phyloP scores from a whole-genome alignment of 495 filamentous ascomycete species.

The Cetradonia linearis region DNA sequence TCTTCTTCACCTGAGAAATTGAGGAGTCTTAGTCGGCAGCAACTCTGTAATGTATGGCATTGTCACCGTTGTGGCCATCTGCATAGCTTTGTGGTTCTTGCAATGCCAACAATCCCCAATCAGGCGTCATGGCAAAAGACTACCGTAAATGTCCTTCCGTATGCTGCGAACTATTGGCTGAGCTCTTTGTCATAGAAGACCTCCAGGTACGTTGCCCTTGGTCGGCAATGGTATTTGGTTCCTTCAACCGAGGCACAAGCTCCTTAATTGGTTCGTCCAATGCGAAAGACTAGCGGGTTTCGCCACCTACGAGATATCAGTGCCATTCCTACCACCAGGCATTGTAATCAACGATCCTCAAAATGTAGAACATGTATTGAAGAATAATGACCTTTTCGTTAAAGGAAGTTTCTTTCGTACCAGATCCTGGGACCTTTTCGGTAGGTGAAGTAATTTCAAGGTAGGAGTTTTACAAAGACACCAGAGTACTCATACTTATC shows the following conservation, averaged over 20 bases:
- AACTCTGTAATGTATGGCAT: conserved; percentile 19
- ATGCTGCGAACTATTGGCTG: not conserved
- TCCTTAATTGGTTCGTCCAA: conserved; percentile 50
- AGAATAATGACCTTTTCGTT: conserved; percentile 45
- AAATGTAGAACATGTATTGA: conserved; percentile 50
- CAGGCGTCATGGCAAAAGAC: conserved; percentile 21
- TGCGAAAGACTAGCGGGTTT: conserved; percentile 44
- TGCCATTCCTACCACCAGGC: conserved; percentile 47
- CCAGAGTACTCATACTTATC: conserved; percentile 3
- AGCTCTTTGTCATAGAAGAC: conserved; percentile 27
- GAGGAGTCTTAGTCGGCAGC: not conserved
- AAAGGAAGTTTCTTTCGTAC: conserved; percentile 49
- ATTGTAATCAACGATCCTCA: conserved; percentile 49
- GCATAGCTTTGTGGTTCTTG: conserved; percentile 19
- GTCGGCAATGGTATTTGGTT: conserved; percentile 50
- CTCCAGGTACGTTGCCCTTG: conserved; percentile 47
- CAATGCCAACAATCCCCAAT: conserved; percentile 25
- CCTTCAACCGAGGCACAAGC: conserved; percentile 43
- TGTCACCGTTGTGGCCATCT: conserved; percentile 1
- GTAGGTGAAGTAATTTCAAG: conserved; percentile 22
- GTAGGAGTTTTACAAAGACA: not conserved
- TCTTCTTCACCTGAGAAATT: no score
- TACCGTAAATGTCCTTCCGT: conserved; percentile 16
- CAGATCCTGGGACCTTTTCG: conserved; percentile 50
- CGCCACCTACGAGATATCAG: conserved; percentile 45